Percentiles rank a stretch among this genome's conserved stretches.
Evolutionary conservation across 805 yeast species (phyloP).

Genomic region (Cyberlindnera lachancei): DNA sequence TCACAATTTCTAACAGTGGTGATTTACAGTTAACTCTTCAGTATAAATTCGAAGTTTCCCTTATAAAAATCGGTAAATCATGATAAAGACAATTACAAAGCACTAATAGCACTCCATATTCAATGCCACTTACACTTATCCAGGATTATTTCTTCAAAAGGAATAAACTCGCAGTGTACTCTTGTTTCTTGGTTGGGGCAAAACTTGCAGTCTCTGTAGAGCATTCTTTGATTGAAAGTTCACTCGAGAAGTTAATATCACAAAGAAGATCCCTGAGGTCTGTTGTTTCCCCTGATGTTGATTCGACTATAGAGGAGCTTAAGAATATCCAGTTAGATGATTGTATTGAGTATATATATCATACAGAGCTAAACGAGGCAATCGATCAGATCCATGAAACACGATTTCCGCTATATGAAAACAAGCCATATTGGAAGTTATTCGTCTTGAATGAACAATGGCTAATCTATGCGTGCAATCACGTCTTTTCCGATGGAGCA

Average conservation of each 20-base stretch:
- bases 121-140: too few species aligned
- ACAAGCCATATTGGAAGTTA: slow-evolving; percentile 6
- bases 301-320: slow-evolving; percentile 1
- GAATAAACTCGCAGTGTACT: slow-evolving; percentile 2
- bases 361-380: background rate
- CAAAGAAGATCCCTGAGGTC: slow-evolving; percentile 3
- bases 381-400: slow-evolving; percentile 3
- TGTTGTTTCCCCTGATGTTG: slow-evolving; percentile 2
- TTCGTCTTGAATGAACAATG: slow-evolving; percentile 2
- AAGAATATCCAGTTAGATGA: background rate
- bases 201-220: background rate
- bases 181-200: slow-evolving; percentile 6
- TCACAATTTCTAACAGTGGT: too few species aligned
- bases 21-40: too few species aligned
- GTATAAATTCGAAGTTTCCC: too few species aligned
- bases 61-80: too few species aligned
- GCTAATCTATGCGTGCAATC: slow-evolving; percentile 8
- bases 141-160: slow-evolving; percentile 5
- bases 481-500: slow-evolving; percentile 8
- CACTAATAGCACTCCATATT: too few species aligned
- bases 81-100: too few species aligned
- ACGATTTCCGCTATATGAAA: background rate
- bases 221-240: background rate
- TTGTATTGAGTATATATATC: background rate
- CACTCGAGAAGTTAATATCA: slow-evolving; percentile 1